Evolutionary conservation across 768 basidiomycete species (phyloP).

Genomic region (Agrocybe chaxingu): DNA sequence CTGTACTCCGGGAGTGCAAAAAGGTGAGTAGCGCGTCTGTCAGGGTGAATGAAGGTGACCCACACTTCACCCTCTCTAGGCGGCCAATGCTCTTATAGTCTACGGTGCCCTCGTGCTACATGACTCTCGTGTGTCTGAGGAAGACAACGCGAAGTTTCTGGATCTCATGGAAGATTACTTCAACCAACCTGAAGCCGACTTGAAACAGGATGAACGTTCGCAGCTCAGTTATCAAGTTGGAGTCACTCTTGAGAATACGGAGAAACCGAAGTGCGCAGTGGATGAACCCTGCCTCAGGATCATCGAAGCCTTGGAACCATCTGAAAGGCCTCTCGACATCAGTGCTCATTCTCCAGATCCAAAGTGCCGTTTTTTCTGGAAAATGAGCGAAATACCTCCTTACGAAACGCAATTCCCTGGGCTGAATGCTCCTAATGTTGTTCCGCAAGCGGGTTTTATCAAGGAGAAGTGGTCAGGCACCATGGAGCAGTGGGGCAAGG

Average conservation of each 20-base stretch:
- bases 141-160: slow-evolving; percentile 79
- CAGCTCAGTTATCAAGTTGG: slow-evolving; percentile 91
- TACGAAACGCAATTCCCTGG: slow-evolving; percentile 77
- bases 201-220: slow-evolving; percentile 78
- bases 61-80: slow-evolving; percentile 37
- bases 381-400: slow-evolving; percentile 70
- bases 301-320: slow-evolving; percentile 71
- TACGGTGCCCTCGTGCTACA: slow-evolving; percentile 86
- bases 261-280: slow-evolving; percentile 84
- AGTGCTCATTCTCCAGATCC: slow-evolving; percentile 81
- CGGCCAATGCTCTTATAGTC: slow-evolving; percentile 74
- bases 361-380: slow-evolving; percentile 94
- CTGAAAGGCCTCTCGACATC: slow-evolving; percentile 85
- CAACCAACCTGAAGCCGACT: slow-evolving; percentile 54
- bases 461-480: slow-evolving; percentile 61
- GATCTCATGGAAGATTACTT: slow-evolving; percentile 96
- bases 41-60: slow-evolving; percentile 2
- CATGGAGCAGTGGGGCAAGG: slow-evolving; percentile 84
- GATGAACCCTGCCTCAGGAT: slow-evolving; percentile 80
- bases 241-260: slow-evolving; percentile 94
- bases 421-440: slow-evolving; percentile 78
- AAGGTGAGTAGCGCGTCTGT: slow-evolving; percentile 41
- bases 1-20: slow-evolving; percentile 57
- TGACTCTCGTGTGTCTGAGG: slow-evolving; percentile 81
- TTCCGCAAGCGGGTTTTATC: slow-evolving; percentile 61